Base-by-base conservation (phyloP, 2,329 filamentous ascomycete genomes). In the Beauveria pseudobassiana region DNA sequence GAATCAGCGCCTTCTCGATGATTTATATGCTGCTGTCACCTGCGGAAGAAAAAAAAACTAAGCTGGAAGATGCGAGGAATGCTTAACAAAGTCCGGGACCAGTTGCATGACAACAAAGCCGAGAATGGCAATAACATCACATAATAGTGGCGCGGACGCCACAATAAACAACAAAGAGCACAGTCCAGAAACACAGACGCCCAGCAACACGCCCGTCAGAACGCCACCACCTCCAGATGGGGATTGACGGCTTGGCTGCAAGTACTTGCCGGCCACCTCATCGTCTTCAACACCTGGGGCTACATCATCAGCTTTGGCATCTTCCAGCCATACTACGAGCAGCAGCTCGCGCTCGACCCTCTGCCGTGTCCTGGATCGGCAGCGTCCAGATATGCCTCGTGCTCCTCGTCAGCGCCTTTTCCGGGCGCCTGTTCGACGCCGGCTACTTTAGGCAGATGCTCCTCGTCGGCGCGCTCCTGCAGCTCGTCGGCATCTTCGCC, bases 331-430 rank as follows among this genome's bases (percentile, higher is more conserved):
- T 72, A 76, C 65, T 80, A 80, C 64, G 66, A 69, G 4, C 51
- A 67, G 0, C 64, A 65, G 24, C 70, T 78, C 16, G 62, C 67
- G 0, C 67, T 71, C 2, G 68, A 71, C 4, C 65, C 0, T 74
- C 76, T 2, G 69, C 72, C 16, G 73, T 82, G 24, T 75, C 80
- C 1, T 82, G 80, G 80, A 76, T 82, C 20, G 79, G 79, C 3
- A 78, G 78, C 18, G 64, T 81, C 1, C 77, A 82, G 63, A 71
- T 76, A 10, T 79, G 75, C 20, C 70, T 81, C 22, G 67, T 78
- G 24, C 76, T 75, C 56, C 68, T 73, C 16, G 68, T 74, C 40
- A 78, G 77, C 0, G 70, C 75, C 1, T 71, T 79, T 49, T 74
- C 76, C 2, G 78, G 79, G 1, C 70, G 75, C 0, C 68, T 74